phyloP scores from a whole-genome alignment of 2,329 filamentous ascomycete genomes.

The Penicillium verrucosum region DNA sequence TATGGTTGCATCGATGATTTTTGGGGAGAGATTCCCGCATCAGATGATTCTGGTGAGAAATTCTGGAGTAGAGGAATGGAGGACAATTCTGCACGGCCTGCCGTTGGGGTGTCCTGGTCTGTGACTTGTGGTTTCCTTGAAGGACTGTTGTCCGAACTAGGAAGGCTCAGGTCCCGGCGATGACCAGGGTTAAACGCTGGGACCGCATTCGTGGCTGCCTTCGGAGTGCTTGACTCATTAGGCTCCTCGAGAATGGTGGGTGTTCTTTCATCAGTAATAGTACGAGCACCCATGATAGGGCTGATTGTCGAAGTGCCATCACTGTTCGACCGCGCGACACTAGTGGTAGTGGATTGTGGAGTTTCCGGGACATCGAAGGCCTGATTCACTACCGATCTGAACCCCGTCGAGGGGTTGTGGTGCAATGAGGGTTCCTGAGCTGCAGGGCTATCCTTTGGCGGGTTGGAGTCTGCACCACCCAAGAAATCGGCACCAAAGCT shows the following conservation, averaged over 20 bases:
- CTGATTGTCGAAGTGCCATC: slow-evolving; percentile 62
- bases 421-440: slow-evolving; percentile 38
- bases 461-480: slow-evolving; percentile 10
- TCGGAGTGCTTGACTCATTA: slow-evolving; percentile 30
- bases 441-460: slow-evolving; percentile 11
- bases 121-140: slow-evolving; percentile 57
- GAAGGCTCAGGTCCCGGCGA: slow-evolving; percentile 57
- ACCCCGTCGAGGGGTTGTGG: slow-evolving; percentile 55
- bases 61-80: slow-evolving; percentile 32
- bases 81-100: slow-evolving; percentile 46
- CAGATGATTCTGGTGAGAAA: slow-evolving; percentile 10
- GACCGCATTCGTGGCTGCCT: slow-evolving; percentile 20
- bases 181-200: slow-evolving; percentile 52
- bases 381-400: slow-evolving; percentile 60
- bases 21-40: slow-evolving; percentile 5
- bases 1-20: slow-evolving; percentile 8
- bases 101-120: slow-evolving; percentile 40
- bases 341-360: slow-evolving; percentile 52
- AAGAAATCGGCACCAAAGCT: slow-evolving; percentile 34
- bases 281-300: slow-evolving; percentile 57
- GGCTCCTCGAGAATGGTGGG: slow-evolving; percentile 57
- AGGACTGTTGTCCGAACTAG: slow-evolving; percentile 58
- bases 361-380: slow-evolving; percentile 62
- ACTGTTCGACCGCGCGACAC: slow-evolving; percentile 58
- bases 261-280: slow-evolving; percentile 42